A percentile compares a stretch with the other conserved stretches of the same genome.
Conservation (phyloP, 169 alveolate genomes). For the Eimeria sp. region DNA sequence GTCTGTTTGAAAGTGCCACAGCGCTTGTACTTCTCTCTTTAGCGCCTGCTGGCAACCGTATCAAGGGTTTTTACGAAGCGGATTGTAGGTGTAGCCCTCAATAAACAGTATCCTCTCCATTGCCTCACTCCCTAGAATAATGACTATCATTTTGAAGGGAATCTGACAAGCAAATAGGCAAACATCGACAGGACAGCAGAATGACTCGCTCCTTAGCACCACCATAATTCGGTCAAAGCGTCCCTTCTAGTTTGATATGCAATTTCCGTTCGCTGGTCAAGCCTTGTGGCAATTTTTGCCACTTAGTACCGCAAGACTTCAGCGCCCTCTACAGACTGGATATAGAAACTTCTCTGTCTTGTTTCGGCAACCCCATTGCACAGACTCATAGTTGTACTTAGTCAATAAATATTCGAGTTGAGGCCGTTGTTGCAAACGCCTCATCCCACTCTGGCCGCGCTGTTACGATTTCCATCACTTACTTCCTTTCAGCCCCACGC, state of each 20-base stretch:
- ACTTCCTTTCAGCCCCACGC: not conserved
- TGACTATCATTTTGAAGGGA: constrained; percentile 36
- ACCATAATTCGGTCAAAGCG: not conserved
- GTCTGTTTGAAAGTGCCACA: not conserved
- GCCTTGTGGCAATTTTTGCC: not conserved
- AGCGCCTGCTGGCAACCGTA: not conserved
- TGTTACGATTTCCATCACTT: not conserved
- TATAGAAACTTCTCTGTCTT: not conserved
- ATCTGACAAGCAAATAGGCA: not conserved
- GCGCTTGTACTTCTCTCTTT: not conserved
- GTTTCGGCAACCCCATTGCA: not conserved
- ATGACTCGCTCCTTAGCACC: not conserved
- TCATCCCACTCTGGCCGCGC: not conserved
- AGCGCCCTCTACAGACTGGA: not conserved
- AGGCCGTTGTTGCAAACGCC: not conserved
- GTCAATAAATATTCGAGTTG: not conserved
- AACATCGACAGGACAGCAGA: not conserved
- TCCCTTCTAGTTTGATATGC: not conserved
- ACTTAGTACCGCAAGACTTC: too few species aligned
- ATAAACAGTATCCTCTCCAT: not conserved
- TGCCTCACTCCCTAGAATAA: constrained; percentile 52
- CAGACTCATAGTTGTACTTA: not conserved
- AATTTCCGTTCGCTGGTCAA: not conserved
- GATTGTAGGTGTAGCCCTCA: not conserved
- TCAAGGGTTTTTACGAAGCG: not conserved